These are phyloP conservation scores for Colletotrichum neosansevieriae DNA, from an alignment of 2,329 filamentous ascomycete species.

Conservation along the genomic window DNA sequence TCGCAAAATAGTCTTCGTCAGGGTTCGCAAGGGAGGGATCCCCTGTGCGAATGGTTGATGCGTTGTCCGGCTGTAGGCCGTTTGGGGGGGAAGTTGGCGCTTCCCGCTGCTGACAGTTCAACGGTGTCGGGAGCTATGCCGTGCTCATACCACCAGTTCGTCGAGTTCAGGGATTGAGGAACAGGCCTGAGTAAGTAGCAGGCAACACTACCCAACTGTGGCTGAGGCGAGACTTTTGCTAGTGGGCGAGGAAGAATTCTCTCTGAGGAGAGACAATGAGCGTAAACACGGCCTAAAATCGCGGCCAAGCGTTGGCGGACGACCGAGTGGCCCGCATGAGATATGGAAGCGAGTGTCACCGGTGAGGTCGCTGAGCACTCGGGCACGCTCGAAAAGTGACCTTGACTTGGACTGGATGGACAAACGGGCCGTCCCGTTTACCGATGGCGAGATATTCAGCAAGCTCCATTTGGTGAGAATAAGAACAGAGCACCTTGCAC, in stretches of 20 bases:
- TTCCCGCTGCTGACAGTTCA: conserved; percentile 31
- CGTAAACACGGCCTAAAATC: conserved; percentile 10
- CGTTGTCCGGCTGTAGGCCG: conserved; percentile 47
- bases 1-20: too few relatives aligned
- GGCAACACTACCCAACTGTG: conserved; percentile 1
- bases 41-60: conserved; percentile 40
- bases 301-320: conserved; percentile 22
- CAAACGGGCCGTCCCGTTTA: conserved; percentile 33
- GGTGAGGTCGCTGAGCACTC: conserved; percentile 10
- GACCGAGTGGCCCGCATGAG: conserved; percentile 14
- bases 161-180: not conserved
- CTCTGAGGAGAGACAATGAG: not conserved
- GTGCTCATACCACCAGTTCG: not conserved
- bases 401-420: conserved; percentile 16
- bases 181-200: not conserved
- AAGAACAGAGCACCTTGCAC: not conserved
- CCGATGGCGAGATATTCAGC: conserved; percentile 4
- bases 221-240: conserved; percentile 19
- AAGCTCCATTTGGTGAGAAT: not conserved
- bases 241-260: conserved; percentile 13
- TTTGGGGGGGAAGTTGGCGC: conserved; percentile 49
- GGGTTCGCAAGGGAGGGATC: conserved; percentile 14
- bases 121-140: not conserved
- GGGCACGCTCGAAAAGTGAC: conserved; percentile 11
- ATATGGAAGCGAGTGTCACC: conserved; percentile 16